Conservation (phyloP, 208 protist species). For the Trypanosoma vivax region DNA sequence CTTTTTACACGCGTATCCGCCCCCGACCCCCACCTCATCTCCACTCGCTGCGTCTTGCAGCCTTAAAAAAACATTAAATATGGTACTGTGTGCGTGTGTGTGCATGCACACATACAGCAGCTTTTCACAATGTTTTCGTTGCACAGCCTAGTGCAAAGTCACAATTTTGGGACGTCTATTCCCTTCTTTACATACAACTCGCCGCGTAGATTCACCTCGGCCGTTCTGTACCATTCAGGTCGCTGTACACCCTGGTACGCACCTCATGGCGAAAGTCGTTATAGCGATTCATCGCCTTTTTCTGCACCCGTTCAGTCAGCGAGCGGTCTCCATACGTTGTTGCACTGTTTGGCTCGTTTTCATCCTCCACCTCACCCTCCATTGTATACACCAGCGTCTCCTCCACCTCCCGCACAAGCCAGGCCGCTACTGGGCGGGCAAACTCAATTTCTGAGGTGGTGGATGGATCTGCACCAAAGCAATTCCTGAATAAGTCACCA, state of each 20-base stretch:
- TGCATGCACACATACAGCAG: too few relatives aligned
- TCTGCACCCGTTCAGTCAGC: constrained; percentile 76
- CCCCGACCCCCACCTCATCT: background rate
- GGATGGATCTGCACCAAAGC: constrained; percentile 58
- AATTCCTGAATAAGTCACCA: constrained; percentile 52
- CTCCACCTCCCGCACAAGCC: constrained; percentile 63
- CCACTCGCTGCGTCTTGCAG: too few relatives aligned
- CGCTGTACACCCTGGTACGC: constrained; percentile 75
- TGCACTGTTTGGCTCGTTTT: constrained; percentile 86
- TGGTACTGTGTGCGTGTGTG: too few relatives aligned
- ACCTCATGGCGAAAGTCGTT: constrained; percentile 79
- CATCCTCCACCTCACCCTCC: constrained; percentile 85
- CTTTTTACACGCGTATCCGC: too few relatives aligned
- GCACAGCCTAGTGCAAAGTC: background rate
- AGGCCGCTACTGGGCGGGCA: constrained; percentile 73
- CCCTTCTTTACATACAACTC: too few relatives aligned
- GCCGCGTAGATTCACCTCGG: constrained; percentile 34
- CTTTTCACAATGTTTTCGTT: background rate
- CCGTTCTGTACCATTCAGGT: constrained; percentile 55
- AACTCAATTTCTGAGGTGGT: constrained; percentile 18
- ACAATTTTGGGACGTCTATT: background rate
- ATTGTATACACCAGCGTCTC: constrained; percentile 76
- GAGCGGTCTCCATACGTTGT: constrained; percentile 78
- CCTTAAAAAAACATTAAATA: too few relatives aligned
- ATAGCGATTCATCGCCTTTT: constrained; percentile 88